Percentiles rank a stretch among this genome's conserved stretches.
These are phyloP conservation scores for Secale cereale DNA, from an alignment of 176 grass and related monocot species.

Conservation along the genomic window DNA sequence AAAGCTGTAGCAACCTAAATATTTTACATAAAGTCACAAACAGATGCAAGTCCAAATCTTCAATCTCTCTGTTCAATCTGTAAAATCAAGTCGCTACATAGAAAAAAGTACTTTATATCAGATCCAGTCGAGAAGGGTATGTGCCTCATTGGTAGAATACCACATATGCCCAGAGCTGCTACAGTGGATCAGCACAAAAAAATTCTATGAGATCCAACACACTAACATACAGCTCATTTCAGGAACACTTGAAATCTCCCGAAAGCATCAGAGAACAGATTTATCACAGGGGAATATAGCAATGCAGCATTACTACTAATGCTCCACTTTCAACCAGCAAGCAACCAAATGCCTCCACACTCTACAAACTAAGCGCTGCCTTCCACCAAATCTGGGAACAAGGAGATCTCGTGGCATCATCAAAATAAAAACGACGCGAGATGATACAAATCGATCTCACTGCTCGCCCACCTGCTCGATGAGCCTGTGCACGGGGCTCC, in stretches of 20 bases:
- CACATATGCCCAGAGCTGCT: background rate
- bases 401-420: background rate
- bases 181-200: background rate
- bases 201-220: background rate
- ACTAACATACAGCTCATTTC: background rate
- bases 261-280: background rate
- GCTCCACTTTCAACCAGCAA: background rate
- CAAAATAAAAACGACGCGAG: background rate
- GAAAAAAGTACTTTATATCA: background rate
- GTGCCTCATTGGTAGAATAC: background rate
- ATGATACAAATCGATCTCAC: slow-evolving; percentile 11
- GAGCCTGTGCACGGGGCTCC: slow-evolving; percentile 94
- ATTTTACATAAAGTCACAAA: no score
- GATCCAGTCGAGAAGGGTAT: background rate
- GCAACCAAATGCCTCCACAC: background rate
- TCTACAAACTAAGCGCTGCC: background rate
- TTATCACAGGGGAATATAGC: background rate
- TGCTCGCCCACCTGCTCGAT: slow-evolving; percentile 76
- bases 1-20: background rate
- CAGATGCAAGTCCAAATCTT: no score
- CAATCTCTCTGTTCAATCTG: no score
- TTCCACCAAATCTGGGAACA: background rate
- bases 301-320: background rate
- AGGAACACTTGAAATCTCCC: background rate
- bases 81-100: background rate